Percentiles rank a stretch among this genome's conserved stretches.
Evolutionary conservation across 176 grass and related monocot genomes (phyloP).

Genomic region (Oryza glumipatula): DNA sequence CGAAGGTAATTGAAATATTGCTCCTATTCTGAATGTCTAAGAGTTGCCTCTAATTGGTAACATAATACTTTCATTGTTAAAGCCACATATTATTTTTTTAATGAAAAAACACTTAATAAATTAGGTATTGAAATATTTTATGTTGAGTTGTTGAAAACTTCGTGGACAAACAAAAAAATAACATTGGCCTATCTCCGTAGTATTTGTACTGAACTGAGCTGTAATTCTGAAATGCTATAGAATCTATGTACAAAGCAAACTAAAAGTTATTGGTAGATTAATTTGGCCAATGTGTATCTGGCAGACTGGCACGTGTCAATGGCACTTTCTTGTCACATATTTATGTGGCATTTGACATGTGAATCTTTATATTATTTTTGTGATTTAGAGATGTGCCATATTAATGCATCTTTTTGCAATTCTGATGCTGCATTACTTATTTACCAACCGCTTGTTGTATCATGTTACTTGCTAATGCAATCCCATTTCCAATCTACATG

Average conservation of each 20-base stretch:
- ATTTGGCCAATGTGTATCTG: not conserved
- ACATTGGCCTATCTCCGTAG: not conserved
- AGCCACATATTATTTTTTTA: no score
- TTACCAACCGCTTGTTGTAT: not conserved
- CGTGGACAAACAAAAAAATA: not conserved
- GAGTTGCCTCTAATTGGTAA: no score
- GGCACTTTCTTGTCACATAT: not conserved
- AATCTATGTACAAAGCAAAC: conserved; percentile 16
- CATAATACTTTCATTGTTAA: no score
- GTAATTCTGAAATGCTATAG: conserved; percentile 22
- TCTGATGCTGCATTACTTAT: conserved; percentile 17
- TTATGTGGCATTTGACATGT: conserved; percentile 17
- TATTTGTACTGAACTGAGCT: conserved; percentile 1
- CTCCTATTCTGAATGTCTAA: conserved; percentile 25
- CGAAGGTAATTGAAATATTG: conserved; percentile 55
- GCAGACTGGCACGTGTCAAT: not conserved
- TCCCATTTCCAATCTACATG: not conserved
- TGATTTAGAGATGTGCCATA: not conserved
- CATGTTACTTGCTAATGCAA: conserved; percentile 22
- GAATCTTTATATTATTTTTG: not conserved
- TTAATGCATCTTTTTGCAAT: conserved; percentile 12
- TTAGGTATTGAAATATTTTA: not conserved
- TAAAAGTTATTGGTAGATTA: conserved; percentile 16
- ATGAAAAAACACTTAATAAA: not conserved
- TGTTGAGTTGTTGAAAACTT: not conserved